Conservation (phyloP, 148 eudicot genomes). For the Persicaria maculosa region DNA sequence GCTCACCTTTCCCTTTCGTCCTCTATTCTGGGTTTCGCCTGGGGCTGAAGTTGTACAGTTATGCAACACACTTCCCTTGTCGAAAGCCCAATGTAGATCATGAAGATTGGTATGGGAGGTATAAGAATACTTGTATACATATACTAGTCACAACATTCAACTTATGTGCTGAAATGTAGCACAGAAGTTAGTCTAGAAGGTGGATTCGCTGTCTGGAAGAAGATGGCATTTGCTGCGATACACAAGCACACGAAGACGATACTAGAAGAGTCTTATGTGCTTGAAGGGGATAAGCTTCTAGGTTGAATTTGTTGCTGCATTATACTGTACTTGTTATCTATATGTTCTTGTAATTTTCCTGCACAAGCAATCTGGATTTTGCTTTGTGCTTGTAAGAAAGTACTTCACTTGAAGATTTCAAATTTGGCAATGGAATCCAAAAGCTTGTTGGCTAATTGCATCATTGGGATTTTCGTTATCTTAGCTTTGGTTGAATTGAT, state of each 20-base stretch:
- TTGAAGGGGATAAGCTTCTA: background rate
- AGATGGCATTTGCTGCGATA: background rate
- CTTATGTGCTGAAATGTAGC: background rate
- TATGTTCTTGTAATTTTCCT: background rate
- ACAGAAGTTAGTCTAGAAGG: background rate
- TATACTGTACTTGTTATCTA: background rate
- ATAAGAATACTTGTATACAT: conserved; percentile 11
- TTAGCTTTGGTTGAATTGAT: background rate
- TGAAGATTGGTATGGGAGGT: conserved; percentile 3
- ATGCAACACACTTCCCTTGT: conserved; percentile 29
- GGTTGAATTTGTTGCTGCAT: background rate
- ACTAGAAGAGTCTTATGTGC: background rate
- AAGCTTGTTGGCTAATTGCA: background rate
- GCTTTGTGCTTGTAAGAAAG: background rate
- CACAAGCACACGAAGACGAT: background rate
- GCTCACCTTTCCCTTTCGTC: background rate
- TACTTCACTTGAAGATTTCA: background rate
- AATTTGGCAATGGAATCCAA: background rate
- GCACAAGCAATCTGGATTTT: conserved; percentile 6
- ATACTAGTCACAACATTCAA: background rate
- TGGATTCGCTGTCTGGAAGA: no score
- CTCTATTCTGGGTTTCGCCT: conserved; percentile 2
- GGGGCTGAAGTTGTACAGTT: conserved; percentile 35
- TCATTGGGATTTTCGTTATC: background rate
- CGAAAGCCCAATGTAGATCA: conserved; percentile 19